Base-by-base conservation (phyloP, 1,284 basidiomycete genomes). In the Apiotrichum gamsii region DNA sequence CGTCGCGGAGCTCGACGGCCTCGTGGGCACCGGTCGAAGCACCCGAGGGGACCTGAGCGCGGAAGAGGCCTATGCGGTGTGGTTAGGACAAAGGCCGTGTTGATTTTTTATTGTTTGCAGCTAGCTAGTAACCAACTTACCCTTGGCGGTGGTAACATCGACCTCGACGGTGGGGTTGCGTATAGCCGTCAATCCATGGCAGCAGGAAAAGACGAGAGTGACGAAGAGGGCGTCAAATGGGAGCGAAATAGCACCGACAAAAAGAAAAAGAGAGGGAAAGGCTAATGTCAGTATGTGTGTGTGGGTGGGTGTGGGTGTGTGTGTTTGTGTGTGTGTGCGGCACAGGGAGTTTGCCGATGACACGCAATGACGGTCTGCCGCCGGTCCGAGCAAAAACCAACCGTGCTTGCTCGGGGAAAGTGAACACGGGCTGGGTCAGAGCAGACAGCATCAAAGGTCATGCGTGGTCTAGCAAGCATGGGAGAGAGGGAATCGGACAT, bases 1-100 rank as follows among this genome's bases (percentile, higher is more conserved):
- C 87, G 76, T 99, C 95, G 62, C 95, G 90, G 71, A 98, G 86
- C 78, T 99, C 95, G 48, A 95, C 90, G 58, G 95, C 95, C 77
- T 99, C 95, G 76, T 98, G 90, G 62, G 90, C 78, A 79, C 95
- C 95, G 50, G 94, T 98, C 52, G 94, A 98, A 42, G 95, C 95
- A 73, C 95, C 95, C 50, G 93, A 97, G 48, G 95, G 95, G 38
- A 98, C 95, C 58, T 90, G 82, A 57, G 90, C 89, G 59, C 90
- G 86, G 86, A 86, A 98, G 62, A 84, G 84, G 58, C 94, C 93
- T 94, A 57, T 39, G 10, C 2, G n/a, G n/a, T n/a, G n/a, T n/a
- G 20, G 35, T 34, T 30, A 16, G 28, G 8, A 21, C 6, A 16
- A 47, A 24, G 37, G 29, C 14, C n/a, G n/a, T n/a, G n/a, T n/a